phyloP scores from a whole-genome alignment of 1,284 basidiomycete genomes.

The Ustilago cynodontis region DNA sequence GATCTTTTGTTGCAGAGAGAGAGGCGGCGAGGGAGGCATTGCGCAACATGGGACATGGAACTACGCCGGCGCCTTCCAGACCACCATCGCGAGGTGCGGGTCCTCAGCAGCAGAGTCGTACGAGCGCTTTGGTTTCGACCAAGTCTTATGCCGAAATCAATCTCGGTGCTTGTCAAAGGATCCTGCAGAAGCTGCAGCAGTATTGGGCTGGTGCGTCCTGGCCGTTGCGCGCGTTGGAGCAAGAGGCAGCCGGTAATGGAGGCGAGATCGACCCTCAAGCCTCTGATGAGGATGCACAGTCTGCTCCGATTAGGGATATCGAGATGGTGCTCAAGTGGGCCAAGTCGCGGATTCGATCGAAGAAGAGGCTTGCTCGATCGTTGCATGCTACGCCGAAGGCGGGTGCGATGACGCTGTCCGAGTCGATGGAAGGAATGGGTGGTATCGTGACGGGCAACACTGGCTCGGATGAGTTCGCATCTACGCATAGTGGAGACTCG shows the following conservation, averaged over 20 bases:
- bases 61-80: slow-evolving; percentile 36
- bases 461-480: slow-evolving; percentile 39
- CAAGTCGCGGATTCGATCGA: slow-evolving; percentile 35
- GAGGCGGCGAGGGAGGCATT: slow-evolving; percentile 52
- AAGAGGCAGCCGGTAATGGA: slow-evolving; percentile 51
- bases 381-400: slow-evolving; percentile 33
- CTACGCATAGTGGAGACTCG: slow-evolving; percentile 43
- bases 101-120: slow-evolving; percentile 29
- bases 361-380: slow-evolving; percentile 36
- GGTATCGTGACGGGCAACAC: slow-evolving; percentile 27
- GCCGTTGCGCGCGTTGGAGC: slow-evolving; percentile 57
- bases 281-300: slow-evolving; percentile 58
- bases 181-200: slow-evolving; percentile 51
- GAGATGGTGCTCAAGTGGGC: slow-evolving; percentile 64
- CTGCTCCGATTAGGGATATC: slow-evolving; percentile 55
- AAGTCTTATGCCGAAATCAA: slow-evolving; percentile 58
- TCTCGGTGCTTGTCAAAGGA: slow-evolving; percentile 49
- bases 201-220: slow-evolving; percentile 61
- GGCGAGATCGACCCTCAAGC: slow-evolving; percentile 52
- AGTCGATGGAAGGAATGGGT: slow-evolving; percentile 22
- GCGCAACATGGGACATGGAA: slow-evolving; percentile 52
- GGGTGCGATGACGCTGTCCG: slow-evolving; percentile 23
- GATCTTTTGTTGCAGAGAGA: slow-evolving; percentile 56
- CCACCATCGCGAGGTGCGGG: slow-evolving; percentile 37
- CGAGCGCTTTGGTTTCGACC: slow-evolving; percentile 39